These are phyloP conservation scores for Tinospora cordifolia DNA, from an alignment of 164 flowering plant species.

Conservation along the genomic window DNA sequence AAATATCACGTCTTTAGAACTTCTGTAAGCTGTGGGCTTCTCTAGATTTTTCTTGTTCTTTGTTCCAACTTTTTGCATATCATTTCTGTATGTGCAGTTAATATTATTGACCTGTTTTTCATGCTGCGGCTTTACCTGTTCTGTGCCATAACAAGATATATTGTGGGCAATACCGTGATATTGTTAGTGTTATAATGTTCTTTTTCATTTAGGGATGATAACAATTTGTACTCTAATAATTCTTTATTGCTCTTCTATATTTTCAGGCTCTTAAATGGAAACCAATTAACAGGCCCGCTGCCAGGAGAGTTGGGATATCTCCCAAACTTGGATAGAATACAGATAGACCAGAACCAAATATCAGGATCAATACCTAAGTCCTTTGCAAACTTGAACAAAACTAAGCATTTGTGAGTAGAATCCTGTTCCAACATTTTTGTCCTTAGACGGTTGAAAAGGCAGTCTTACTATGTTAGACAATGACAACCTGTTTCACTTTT, in stretches of 20 bases:
- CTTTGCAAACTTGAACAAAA: conserved; percentile 47
- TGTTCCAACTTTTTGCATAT: not conserved
- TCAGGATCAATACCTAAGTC: conserved; percentile 76
- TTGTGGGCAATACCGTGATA: conserved; percentile 1
- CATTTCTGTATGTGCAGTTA: not conserved
- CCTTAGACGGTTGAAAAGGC: not conserved
- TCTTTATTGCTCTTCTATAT: conserved; percentile 9
- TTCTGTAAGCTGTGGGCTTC: conserved; percentile 54
- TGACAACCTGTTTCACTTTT: not conserved
- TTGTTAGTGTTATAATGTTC: not conserved
- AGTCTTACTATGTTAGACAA: not conserved
- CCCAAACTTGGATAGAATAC: conserved; percentile 47
- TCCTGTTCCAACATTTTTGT: conserved; percentile 7
- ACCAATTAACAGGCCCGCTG: conserved; percentile 54
- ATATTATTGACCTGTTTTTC: not conserved
- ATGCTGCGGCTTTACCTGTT: not conserved
- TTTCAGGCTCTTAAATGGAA: conserved; percentile 83
- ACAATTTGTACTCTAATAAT: not conserved
- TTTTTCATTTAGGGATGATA: not conserved
- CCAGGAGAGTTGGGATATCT: conserved; percentile 81
- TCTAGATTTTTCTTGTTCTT: not conserved
- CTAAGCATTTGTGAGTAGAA: conserved; percentile 65
- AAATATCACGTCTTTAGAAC: conserved; percentile 51
- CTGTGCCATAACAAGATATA: not conserved
- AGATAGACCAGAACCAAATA: conserved; percentile 60